Conservation (phyloP, 495 filamentous ascomycete genomes). For the Penicillium maclennaniae region DNA sequence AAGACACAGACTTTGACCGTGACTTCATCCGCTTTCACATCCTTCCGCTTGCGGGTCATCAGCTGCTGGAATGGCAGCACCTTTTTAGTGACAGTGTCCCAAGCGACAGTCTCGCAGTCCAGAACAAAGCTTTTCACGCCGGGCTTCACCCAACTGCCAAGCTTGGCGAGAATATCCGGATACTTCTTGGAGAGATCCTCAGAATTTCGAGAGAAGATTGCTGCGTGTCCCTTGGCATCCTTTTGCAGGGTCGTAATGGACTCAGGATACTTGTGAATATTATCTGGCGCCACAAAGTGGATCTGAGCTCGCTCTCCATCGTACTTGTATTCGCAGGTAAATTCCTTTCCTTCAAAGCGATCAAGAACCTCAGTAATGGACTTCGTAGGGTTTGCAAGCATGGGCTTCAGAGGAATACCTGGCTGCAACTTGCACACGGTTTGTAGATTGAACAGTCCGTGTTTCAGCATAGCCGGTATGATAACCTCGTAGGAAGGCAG, state of each 20-base stretch:
- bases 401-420: slow-evolving; percentile 93
- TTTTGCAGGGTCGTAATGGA: slow-evolving; percentile 37
- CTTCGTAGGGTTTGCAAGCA: slow-evolving; percentile 98
- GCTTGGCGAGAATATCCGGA: slow-evolving; percentile 85
- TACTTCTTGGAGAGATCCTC: slow-evolving; percentile 97
- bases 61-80: slow-evolving; percentile 95
- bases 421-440: slow-evolving; percentile 90
- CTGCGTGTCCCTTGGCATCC: slow-evolving; percentile 65
- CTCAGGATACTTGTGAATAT: slow-evolving; percentile 59
- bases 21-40: slow-evolving; percentile 94
- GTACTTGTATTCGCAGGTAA: slow-evolving; percentile 99
- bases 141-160: slow-evolving; percentile 81
- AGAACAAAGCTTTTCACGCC: slow-evolving; percentile 92
- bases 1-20: slow-evolving; percentile 98
- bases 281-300: slow-evolving; percentile 87
- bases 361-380: slow-evolving; percentile 98
- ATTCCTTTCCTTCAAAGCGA: slow-evolving; percentile 90
- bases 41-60: slow-evolving; percentile 96
- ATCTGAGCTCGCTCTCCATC: slow-evolving; percentile 97
- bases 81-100: slow-evolving; percentile 90
- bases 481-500: slow-evolving; percentile 94
- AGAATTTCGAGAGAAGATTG: slow-evolving; percentile 95
- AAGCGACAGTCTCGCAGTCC: slow-evolving; percentile 97
- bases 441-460: slow-evolving; percentile 76
- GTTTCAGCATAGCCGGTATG: slow-evolving; percentile 78